A percentile compares a stretch with the other conserved stretches of the same genome.
These are phyloP conservation scores for Colletotrichum musicola DNA, from an alignment of 2,329 filamentous ascomycete genomes.

Conservation along the genomic window DNA sequence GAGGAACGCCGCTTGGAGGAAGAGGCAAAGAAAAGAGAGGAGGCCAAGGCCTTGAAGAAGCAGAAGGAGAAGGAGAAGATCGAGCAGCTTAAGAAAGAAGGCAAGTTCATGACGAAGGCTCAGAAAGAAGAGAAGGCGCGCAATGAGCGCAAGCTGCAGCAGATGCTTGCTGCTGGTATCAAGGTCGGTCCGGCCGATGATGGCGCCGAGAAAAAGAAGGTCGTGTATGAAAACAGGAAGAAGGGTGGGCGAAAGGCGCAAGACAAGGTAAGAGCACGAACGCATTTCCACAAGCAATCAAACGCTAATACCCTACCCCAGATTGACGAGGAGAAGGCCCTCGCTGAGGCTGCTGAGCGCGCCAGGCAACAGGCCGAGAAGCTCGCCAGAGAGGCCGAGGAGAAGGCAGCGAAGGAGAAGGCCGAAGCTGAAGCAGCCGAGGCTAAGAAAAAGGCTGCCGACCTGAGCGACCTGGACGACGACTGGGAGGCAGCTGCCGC, in stretches of 20 bases:
- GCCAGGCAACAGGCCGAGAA: constrained; percentile 77
- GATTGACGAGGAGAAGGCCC: constrained; percentile 81
- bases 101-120: constrained; percentile 87
- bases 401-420: constrained; percentile 69
- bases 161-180: constrained; percentile 84
- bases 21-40: constrained; percentile 77
- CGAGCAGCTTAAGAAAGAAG: constrained; percentile 88
- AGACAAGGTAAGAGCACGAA: constrained; percentile 64
- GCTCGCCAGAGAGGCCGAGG: constrained; percentile 71
- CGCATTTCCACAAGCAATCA: neutral
- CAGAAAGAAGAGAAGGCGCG: constrained; percentile 85
- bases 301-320: constrained; percentile 45
- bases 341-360: constrained; percentile 83
- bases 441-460: constrained; percentile 65
- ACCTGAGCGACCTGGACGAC: constrained; percentile 75
- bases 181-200: constrained; percentile 74
- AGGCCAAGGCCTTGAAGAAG: constrained; percentile 82
- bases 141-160: constrained; percentile 84
- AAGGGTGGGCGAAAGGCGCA: constrained; percentile 67
- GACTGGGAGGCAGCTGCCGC: constrained; percentile 92
- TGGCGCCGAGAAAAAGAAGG: constrained; percentile 79
- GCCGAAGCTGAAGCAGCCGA: constrained; percentile 68
- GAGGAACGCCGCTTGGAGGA: constrained; percentile 74
- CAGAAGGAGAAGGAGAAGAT: constrained; percentile 88
- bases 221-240: constrained; percentile 82